Conservation (phyloP, 306 rosid species). For the Prunus campanulata region DNA sequence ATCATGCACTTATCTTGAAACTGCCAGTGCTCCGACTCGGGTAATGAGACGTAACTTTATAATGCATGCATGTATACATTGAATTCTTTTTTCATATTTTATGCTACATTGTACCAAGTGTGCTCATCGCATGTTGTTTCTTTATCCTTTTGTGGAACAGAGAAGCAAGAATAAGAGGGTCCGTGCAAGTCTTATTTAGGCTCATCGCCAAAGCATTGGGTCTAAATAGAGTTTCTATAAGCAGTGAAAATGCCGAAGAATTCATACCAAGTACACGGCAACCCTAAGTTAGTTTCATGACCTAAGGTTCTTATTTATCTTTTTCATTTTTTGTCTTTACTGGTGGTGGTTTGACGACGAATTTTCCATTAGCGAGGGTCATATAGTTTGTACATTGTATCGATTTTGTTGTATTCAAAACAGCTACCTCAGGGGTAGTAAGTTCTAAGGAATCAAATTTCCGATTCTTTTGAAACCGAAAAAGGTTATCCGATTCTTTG, state of each 20-base stretch:
- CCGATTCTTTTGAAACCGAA: background rate
- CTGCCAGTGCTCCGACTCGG: too few species aligned
- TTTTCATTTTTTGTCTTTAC: constrained; percentile 5
- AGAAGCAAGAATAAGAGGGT: constrained; percentile 63
- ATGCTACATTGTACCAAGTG: background rate
- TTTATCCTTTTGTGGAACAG: constrained; percentile 48
- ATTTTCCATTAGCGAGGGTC: background rate
- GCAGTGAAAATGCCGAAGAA: constrained; percentile 33
- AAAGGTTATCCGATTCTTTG: background rate
- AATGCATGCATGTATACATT: too few species aligned
- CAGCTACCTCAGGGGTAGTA: too few species aligned
- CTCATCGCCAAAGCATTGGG: constrained; percentile 61
- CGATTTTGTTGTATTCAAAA: too few species aligned
- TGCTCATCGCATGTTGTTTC: background rate
- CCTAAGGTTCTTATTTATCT: background rate
- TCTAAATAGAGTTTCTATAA: constrained; percentile 52
- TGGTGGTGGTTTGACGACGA: constrained; percentile 12
- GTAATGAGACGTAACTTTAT: too few species aligned
- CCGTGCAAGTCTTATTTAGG: constrained; percentile 62
- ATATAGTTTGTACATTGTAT: too few species aligned
- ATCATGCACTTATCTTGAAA: background rate
- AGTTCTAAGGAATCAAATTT: background rate
- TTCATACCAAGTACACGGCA: constrained; percentile 28
- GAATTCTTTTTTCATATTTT: background rate
- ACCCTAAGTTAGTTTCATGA: constrained; percentile 2